These are phyloP conservation scores for Aspergillus kassunensis DNA, from an alignment of 495 filamentous ascomycete species.

Conservation along the genomic window DNA sequence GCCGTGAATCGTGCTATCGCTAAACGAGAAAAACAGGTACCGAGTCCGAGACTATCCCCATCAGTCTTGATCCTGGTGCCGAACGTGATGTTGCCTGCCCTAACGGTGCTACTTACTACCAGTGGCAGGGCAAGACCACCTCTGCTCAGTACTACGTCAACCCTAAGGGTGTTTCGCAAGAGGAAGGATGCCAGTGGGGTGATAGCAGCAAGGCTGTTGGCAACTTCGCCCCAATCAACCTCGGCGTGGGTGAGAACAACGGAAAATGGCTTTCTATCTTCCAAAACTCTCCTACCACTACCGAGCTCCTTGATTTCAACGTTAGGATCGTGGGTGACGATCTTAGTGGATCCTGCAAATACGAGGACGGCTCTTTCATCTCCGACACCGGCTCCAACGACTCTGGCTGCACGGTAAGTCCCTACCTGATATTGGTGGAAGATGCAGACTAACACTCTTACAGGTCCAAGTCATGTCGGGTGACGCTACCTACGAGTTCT, in stretches of 20 bases:
- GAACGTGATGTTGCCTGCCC: slow-evolving; percentile 68
- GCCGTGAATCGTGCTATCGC: neutral
- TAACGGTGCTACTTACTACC: slow-evolving; percentile 64
- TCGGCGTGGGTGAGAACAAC: slow-evolving; percentile 70
- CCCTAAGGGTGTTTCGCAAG: slow-evolving; percentile 59
- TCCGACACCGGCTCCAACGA: slow-evolving; percentile 37
- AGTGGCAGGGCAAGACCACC: slow-evolving; percentile 67
- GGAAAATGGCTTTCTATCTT: slow-evolving; percentile 84
- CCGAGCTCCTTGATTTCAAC: slow-evolving; percentile 63
- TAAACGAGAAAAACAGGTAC: slow-evolving; percentile 44
- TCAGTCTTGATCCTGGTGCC: slow-evolving; percentile 54
- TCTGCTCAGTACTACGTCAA: slow-evolving; percentile 98
- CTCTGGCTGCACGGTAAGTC: slow-evolving; percentile 67
- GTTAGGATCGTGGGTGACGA: slow-evolving; percentile 66
- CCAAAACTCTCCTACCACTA: slow-evolving; percentile 62
- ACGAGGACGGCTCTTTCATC: slow-evolving; percentile 58
- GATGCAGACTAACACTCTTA: slow-evolving; percentile 12
- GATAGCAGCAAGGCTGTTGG: slow-evolving; percentile 58
- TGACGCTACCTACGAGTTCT: slow-evolving; percentile 43
- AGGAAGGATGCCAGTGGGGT: slow-evolving; percentile 79
- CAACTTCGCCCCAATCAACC: slow-evolving; percentile 87
- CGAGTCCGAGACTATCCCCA: slow-evolving; percentile 79
- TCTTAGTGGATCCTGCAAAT: slow-evolving; percentile 64
- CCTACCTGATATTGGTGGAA: no score
- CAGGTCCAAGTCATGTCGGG: slow-evolving; percentile 47